phyloP scores from a whole-genome alignment of 768 basidiomycete genomes.

The Mycena leptocephala region DNA sequence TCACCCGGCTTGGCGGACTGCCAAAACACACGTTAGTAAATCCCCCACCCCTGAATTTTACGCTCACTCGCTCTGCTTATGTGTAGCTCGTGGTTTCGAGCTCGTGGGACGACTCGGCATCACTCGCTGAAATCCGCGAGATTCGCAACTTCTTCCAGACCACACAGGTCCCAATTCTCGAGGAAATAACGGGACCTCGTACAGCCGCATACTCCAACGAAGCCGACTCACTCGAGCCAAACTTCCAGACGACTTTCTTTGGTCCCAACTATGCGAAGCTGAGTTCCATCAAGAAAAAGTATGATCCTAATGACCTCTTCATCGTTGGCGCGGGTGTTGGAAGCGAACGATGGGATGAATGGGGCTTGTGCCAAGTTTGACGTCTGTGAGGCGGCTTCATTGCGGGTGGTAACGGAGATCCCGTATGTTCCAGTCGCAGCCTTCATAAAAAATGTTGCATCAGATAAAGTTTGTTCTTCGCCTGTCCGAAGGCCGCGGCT shows the following conservation, averaged over 20 bases:
- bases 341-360: conserved; percentile 50
- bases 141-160: conserved; percentile 42
- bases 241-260: conserved; percentile 51
- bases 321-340: no score
- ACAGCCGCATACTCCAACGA: conserved; percentile 54
- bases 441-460: no score
- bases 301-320: conserved; percentile 52
- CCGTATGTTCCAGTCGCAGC: no score
- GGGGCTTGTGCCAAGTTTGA: conserved; percentile 42
- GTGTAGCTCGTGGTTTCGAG: conserved; percentile 37
- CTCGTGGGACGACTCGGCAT: conserved; percentile 32
- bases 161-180: conserved; percentile 43
- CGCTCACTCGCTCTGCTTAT: not conserved
- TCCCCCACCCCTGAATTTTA: not conserved
- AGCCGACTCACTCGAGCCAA: conserved; percentile 48
- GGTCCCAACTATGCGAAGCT: conserved; percentile 51
- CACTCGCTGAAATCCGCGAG: no score
- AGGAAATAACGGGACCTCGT: conserved; percentile 42
- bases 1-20: conserved; percentile 52
- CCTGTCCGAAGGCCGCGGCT: no score
- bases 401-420: no score
- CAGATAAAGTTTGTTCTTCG: no score
- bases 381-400: no score
- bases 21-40: conserved; percentile 53
- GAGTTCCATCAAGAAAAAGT: conserved; percentile 46